These are phyloP conservation scores for Neurospora sp. DNA, from an alignment of 495 filamentous ascomycete genomes.

Conservation along the genomic window DNA sequence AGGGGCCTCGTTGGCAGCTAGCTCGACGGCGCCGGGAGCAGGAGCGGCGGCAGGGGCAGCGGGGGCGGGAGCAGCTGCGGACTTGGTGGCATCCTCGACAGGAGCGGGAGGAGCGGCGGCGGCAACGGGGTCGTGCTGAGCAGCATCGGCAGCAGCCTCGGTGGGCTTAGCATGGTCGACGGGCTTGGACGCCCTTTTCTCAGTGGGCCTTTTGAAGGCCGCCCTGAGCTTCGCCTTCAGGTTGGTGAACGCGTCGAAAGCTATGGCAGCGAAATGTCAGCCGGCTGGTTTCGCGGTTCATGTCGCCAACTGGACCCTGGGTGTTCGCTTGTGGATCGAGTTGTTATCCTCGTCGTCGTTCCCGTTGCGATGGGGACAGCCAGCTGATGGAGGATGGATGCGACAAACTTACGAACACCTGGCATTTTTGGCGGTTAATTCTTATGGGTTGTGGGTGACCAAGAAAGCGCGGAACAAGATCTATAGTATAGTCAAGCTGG, in stretches of 20 bases:
- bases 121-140: not conserved
- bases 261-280: constrained; percentile 3
- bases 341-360: not conserved
- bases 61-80: not conserved
- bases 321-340: not conserved
- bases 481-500: not conserved
- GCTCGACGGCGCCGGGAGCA: not conserved
- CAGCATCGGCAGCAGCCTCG: constrained; percentile 2
- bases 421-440: constrained; percentile 10
- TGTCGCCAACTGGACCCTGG: not conserved
- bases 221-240: constrained; percentile 26
- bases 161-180: constrained; percentile 7
- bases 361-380: not conserved
- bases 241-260: constrained; percentile 23
- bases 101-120: constrained; percentile 4
- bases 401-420: constrained; percentile 10
- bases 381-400: not conserved
- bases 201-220: constrained; percentile 22
- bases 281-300: not conserved
- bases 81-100: constrained; percentile 1
- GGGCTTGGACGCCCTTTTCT: constrained; percentile 10
- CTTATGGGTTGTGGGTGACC: not conserved
- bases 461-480: not conserved
- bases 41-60: constrained; percentile 8
- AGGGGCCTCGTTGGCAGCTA: not conserved